Conservation (phyloP, 148 eudicot species). For the Cornus suecica region DNA sequence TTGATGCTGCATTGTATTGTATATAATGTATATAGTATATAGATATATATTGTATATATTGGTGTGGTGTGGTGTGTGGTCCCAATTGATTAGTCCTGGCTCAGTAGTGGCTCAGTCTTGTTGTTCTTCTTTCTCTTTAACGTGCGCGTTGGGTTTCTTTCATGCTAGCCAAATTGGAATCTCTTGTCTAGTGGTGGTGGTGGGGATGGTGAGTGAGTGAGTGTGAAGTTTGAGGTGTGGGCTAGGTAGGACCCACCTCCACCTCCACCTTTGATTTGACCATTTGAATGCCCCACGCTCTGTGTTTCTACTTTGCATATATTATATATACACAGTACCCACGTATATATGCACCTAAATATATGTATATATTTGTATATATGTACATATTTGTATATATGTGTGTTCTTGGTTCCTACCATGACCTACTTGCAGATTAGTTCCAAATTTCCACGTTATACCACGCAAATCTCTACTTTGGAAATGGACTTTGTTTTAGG, state of each 20-base stretch:
- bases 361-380: background rate
- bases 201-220: background rate
- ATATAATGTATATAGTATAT: too few species aligned
- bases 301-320: too few species aligned
- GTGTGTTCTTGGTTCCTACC: background rate
- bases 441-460: background rate
- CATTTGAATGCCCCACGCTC: slow-evolving; percentile 12
- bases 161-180: slow-evolving; percentile 22
- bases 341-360: background rate
- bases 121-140: background rate
- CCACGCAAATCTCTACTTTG: background rate
- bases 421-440: background rate
- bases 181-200: slow-evolving; percentile 4
- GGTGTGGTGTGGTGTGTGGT: too few species aligned
- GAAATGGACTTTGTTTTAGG: too few species aligned
- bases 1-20: slow-evolving; percentile 14
- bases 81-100: slow-evolving; percentile 20
- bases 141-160: slow-evolving; percentile 27
- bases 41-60: too few species aligned
- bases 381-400: too few species aligned
- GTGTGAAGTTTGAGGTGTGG: slow-evolving; percentile 2
- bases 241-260: slow-evolving; percentile 2
- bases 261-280: slow-evolving; percentile 14
- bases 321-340: background rate
- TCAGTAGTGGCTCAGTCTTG: background rate